A percentile compares a stretch with the other conserved stretches of the same genome.
phyloP scores from a whole-genome alignment of 345 rosid genomes.

The Firmiana major region DNA sequence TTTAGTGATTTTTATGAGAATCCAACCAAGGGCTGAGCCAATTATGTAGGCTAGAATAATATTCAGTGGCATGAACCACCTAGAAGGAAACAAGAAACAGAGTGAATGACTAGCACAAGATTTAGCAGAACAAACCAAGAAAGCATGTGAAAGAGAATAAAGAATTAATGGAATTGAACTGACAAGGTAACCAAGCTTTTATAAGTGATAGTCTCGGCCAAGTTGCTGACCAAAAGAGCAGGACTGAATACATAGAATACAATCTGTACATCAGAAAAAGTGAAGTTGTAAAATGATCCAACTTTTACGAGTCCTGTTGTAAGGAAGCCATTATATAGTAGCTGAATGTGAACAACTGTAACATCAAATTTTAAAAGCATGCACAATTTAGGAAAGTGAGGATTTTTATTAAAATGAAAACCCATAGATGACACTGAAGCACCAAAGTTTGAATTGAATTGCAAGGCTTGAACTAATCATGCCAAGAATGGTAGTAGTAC shows the following conservation, averaged over 20 bases:
- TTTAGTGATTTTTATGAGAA: conserved; percentile 40
- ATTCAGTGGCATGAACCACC: conserved; percentile 54
- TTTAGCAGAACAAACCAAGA: background rate
- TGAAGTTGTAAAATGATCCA: background rate
- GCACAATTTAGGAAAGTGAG: background rate
- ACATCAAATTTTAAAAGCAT: background rate
- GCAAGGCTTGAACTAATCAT: background rate
- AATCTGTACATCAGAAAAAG: conserved; percentile 19
- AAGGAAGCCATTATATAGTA: background rate
- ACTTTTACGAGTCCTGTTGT: background rate
- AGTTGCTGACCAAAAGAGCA: conserved; percentile 37
- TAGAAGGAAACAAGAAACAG: conserved; percentile 18
- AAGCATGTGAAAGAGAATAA: background rate
- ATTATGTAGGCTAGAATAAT: background rate
- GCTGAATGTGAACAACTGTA: no score
- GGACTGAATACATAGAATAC: conserved; percentile 40
- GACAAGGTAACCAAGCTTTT: conserved; percentile 33
- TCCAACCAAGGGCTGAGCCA: conserved; percentile 44
- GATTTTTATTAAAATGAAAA: background rate
- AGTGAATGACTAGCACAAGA: background rate
- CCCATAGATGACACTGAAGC: background rate
- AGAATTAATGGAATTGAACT: conserved; percentile 17
- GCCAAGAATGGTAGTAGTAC: background rate
- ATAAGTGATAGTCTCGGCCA: conserved; percentile 36
- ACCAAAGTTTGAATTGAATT: background rate